Evolutionary conservation across 1,139 yeast species (phyloP).

Genomic region (Geotrichum phurueaensis): DNA sequence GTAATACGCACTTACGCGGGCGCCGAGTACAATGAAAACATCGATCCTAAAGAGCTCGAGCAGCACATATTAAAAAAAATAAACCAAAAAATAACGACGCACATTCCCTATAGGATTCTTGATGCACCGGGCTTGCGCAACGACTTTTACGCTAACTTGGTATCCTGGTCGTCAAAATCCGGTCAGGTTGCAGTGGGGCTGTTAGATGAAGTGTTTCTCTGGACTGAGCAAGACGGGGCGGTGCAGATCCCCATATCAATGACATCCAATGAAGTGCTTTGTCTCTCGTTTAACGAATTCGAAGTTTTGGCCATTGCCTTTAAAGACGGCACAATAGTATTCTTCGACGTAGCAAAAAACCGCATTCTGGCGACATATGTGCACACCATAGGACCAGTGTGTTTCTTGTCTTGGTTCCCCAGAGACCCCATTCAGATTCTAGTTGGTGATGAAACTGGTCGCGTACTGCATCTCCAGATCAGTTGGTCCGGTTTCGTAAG

Average conservation of each 20-base stretch:
- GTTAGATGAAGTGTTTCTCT: constrained; percentile 53
- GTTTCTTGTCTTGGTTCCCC: constrained; percentile 61
- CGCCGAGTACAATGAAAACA: constrained; percentile 1
- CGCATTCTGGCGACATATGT: constrained; percentile 28
- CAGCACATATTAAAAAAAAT: not conserved
- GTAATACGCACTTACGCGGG: constrained; percentile 7
- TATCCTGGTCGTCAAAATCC: constrained; percentile 58
- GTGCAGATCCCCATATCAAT: constrained; percentile 19
- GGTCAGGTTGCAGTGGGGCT: constrained; percentile 65
- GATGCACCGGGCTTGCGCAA: constrained; percentile 74
- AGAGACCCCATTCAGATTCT: constrained; percentile 39
- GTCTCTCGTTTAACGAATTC: constrained; percentile 42
- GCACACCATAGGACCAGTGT: constrained; percentile 42
- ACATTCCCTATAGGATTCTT: constrained; percentile 45
- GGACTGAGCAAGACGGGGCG: constrained; percentile 56
- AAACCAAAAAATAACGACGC: constrained; percentile 9
- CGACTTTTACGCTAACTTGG: constrained; percentile 73
- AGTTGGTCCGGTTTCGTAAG: constrained; percentile 23
- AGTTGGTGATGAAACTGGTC: constrained; percentile 68
- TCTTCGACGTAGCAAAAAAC: constrained; percentile 35
- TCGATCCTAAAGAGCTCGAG: not conserved
- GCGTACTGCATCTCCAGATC: constrained; percentile 41
- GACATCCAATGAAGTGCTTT: constrained; percentile 41
- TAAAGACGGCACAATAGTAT: constrained; percentile 43
- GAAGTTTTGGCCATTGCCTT: constrained; percentile 56